phyloP scores from a whole-genome alignment of 108 stramenopile genomes.

The Skeletonema menzelii region DNA sequence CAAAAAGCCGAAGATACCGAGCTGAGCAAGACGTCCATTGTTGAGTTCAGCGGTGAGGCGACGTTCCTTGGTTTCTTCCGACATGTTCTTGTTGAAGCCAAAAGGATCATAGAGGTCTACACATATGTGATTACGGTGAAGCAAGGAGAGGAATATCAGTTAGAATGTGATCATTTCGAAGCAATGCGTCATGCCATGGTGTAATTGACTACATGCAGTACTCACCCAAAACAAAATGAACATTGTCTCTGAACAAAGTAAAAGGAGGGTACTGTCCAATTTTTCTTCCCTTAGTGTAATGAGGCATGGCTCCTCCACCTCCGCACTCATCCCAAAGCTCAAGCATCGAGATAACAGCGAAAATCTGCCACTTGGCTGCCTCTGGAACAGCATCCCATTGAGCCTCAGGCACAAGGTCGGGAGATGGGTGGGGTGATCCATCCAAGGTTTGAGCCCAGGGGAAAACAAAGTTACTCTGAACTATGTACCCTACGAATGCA shows the following conservation, averaged over 20 bases:
- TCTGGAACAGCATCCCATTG: constrained; percentile 67
- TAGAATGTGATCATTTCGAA: background rate
- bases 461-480: constrained; percentile 52
- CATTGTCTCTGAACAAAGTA: constrained; percentile 48
- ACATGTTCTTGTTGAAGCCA: constrained; percentile 64
- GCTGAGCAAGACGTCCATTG: constrained; percentile 61
- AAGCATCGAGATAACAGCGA: constrained; percentile 50
- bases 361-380: constrained; percentile 74
- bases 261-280: constrained; percentile 66
- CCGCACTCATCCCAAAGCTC: constrained; percentile 74
- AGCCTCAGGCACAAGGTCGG: constrained; percentile 56
- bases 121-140: background rate
- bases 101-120: constrained; percentile 54
- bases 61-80: constrained; percentile 53
- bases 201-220: constrained; percentile 16
- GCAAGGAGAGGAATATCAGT: no score
- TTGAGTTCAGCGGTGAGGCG: constrained; percentile 62
- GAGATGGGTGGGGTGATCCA: constrained; percentile 53
- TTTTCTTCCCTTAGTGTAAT: constrained; percentile 68
- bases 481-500: constrained; percentile 73
- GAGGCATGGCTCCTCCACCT: constrained; percentile 48
- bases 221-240: constrained; percentile 59
- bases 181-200: background rate
- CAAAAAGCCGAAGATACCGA: constrained; percentile 75
- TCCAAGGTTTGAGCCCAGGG: constrained; percentile 64